Conservation (phyloP, 345 rosid species). For the Arabis alpina region DNA sequence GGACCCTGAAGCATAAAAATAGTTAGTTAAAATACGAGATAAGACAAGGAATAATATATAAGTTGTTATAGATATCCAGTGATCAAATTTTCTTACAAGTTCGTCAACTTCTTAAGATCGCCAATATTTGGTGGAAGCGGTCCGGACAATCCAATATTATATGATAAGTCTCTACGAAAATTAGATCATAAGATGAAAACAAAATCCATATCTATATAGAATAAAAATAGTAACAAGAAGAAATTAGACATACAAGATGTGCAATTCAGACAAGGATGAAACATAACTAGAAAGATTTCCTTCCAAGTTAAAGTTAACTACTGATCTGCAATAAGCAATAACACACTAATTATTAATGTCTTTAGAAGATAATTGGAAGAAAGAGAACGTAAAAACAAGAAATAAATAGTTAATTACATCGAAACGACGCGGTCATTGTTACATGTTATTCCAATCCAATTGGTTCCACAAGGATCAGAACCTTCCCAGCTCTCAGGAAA, state of each 20-base stretch:
- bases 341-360: background rate
- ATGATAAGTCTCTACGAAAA: constrained; percentile 77
- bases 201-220: background rate
- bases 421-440: constrained; percentile 51
- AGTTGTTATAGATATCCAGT: background rate
- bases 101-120: constrained; percentile 54
- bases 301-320: constrained; percentile 57
- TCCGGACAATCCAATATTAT: constrained; percentile 64
- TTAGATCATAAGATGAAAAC: constrained; percentile 26
- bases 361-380: background rate
- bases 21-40: background rate
- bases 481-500: constrained; percentile 67
- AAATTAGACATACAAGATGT: constrained; percentile 57
- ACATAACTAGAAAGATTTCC: constrained; percentile 68
- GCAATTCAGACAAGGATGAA: constrained; percentile 57
- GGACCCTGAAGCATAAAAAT: constrained; percentile 51
- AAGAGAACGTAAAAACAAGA: background rate
- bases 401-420: constrained; percentile 47
- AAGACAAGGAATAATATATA: too few relatives aligned
- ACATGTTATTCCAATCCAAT: constrained; percentile 78
- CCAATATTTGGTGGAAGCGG: constrained; percentile 69
- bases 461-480: constrained; percentile 70
- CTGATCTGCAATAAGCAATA: constrained; percentile 54
- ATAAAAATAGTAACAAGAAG: background rate
- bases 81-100: constrained; percentile 58